Base-by-base conservation (phyloP, 495 filamentous ascomycete species). In the Neurospora sp. region DNA sequence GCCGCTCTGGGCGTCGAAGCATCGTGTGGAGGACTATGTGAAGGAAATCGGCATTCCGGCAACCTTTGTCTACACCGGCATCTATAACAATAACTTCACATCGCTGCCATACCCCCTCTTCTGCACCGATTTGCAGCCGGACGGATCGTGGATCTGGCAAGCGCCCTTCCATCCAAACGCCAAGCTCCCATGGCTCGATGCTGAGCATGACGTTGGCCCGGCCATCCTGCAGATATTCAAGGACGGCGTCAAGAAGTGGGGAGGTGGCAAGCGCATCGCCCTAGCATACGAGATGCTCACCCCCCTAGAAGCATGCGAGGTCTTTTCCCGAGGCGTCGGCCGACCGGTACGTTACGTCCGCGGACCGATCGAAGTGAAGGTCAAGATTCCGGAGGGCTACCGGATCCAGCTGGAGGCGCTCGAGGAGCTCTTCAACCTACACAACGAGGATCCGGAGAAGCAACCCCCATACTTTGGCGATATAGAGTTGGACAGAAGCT, bases 31-130 rank as follows among this genome's bases (percentile, higher is more conserved):
- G 84, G 91, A 94, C 71, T 97, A 97, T 79, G 87, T 97, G 66
- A 91, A 92, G 38, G 89, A 93, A 79, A 88, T 96, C 66, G 92
- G 89, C 3, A 83, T 98, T 9, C 93, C 94, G 0, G 89, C 94
- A 2, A 98, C 95, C 9, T 98, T 97, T 76, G 90, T 98, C 75
- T 98, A 98, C 80, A 92, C 94, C 39, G 96, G 96, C 48, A 97
- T 97, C 76, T 99, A 98, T 85, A 97, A 98, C 83, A 98, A 99
- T 82, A 99, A 99, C 81, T 99, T 99, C 84, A 98, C 94, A 11
- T 94, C 91, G 73, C 86, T 98, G 37, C 92, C 91, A 0, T 98
- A 97, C 80, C 96, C 96, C 3, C 86, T 99, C 9, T 97, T 97
- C 83, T 93, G 93, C 81, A 97, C 97, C 92, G 93, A 96, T 78